phyloP scores from a whole-genome alignment of 2,329 filamentous ascomycete genomes.

The Penicillium rolfsii region DNA sequence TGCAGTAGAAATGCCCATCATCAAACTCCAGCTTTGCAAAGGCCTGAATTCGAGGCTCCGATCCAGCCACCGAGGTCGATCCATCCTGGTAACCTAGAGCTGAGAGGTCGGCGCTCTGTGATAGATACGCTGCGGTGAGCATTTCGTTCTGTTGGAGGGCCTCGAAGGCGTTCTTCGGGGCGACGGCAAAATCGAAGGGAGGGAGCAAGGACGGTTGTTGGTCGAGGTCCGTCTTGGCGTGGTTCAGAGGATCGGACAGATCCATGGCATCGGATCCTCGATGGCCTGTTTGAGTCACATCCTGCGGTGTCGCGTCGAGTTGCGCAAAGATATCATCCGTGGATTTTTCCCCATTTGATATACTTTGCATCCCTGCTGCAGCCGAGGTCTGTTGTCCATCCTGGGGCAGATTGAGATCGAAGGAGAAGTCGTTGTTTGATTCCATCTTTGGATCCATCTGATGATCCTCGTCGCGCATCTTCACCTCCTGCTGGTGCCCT shows the following conservation, averaged over 20 bases:
- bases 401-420: conserved; percentile 12
- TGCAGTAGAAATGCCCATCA: conserved; percentile 68
- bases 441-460: conserved; percentile 16
- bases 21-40: conserved; percentile 68
- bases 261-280: conserved; percentile 32
- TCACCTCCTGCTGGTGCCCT: conserved; percentile 18
- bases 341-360: conserved; percentile 25
- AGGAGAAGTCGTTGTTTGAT: background rate
- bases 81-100: conserved; percentile 43
- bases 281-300: conserved; percentile 12
- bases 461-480: conserved; percentile 19
- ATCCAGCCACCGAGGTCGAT: conserved; percentile 43
- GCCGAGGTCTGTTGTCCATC: conserved; percentile 19
- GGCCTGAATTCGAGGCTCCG: conserved; percentile 56
- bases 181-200: conserved; percentile 39
- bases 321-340: conserved; percentile 23
- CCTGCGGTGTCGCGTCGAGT: conserved; percentile 15
- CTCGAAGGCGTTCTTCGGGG: conserved; percentile 41
- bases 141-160: conserved; percentile 46
- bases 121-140: conserved; percentile 44
- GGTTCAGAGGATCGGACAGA: conserved; percentile 39
- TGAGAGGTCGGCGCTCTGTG: conserved; percentile 41
- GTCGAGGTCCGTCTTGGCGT: conserved; percentile 36
- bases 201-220: conserved; percentile 41
- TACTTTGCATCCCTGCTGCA: conserved; percentile 22